Base-by-base conservation (phyloP, 2,329 filamentous ascomycete species). In the Alternaria arbusti region DNA sequence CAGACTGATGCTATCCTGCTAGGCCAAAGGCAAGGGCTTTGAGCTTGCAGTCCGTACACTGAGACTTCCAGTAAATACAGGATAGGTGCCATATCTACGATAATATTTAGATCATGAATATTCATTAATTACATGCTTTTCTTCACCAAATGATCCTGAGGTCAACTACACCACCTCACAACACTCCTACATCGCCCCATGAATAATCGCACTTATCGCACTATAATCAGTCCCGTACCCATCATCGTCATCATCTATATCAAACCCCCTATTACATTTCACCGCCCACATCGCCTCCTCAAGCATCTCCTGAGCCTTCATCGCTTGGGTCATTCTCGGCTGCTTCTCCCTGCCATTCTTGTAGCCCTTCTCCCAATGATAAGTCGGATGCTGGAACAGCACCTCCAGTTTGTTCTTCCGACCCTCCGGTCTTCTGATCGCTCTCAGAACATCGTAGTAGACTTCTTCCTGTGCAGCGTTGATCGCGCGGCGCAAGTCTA, bases 401-500 rank as follows among this genome's bases (percentile, higher is more conserved):
- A 40, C 36, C 3, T 40, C 36, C 36, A 40, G n/a, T 5, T 40
- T 40, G 6, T 40, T 40, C 1, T 40, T 40, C 1, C 36, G n/a
- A 40, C 36, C 36, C 0, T 0, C 0, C 36, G 36, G 36, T 1
- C 36, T 40, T 0, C n/a, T 40, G 0, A 40, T 11, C 0, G 36
- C 36, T 40, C 36, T 17, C 0, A 40, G 36, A 1, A 40, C 36
- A 40, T 40, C 36, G 36, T 1, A 40, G 36, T 1, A 40, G 36
- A 17, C 1, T 0, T 40, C 15, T 17, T n/a, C 0, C 6, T 40
- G 15, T 40, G 36, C 36, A 40, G 36, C 36, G 36, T 40, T 40
- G 36, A 40, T 40, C 36, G 36, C 36, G 36, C 36, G 36, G 1
- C 36, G 36, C n/a, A 40, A 1, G 1, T 40, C 36, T 3, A 40